Evolutionary conservation across 23 red algal species (phyloP).

Genomic region (Porphyridium purpureum): DNA sequence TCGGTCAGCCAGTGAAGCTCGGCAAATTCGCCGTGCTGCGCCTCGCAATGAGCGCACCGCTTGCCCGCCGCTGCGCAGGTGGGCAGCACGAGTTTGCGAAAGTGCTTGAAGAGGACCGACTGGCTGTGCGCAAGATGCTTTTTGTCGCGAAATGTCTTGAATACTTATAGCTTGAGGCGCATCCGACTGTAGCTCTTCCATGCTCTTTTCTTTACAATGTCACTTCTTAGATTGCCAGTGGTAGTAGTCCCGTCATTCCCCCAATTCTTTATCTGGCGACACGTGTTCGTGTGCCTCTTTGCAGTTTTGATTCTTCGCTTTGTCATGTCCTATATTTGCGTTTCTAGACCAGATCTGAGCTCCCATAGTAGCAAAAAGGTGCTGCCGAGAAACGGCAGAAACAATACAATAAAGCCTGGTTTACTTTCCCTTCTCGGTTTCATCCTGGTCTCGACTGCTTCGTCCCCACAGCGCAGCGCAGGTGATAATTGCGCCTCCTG

Average conservation of each 20-base stretch:
- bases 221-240: too few species aligned
- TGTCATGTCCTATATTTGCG: too few species aligned
- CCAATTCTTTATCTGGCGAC: too few species aligned
- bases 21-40: constrained; percentile 34
- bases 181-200: too few species aligned
- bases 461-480: constrained; percentile 37
- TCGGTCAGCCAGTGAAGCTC: constrained; percentile 65
- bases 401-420: background rate
- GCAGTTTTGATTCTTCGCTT: too few species aligned
- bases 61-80: constrained; percentile 13
- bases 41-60: constrained; percentile 44
- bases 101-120: background rate
- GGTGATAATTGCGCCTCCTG: constrained; percentile 48
- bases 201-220: too few species aligned
- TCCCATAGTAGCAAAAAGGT: too few species aligned
- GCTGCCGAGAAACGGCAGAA: too few species aligned
- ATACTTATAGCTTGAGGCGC: background rate
- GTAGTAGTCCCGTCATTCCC: too few species aligned
- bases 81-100: background rate
- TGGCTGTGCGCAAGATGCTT: background rate
- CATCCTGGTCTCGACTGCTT: constrained; percentile 3
- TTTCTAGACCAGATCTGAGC: too few species aligned
- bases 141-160: background rate
- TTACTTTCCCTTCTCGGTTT: background rate
- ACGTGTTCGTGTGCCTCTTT: too few species aligned